Evolutionary conservation across 2,329 filamentous ascomycete genomes (phyloP).

Genomic region (Ophiostoma sp.): DNA sequence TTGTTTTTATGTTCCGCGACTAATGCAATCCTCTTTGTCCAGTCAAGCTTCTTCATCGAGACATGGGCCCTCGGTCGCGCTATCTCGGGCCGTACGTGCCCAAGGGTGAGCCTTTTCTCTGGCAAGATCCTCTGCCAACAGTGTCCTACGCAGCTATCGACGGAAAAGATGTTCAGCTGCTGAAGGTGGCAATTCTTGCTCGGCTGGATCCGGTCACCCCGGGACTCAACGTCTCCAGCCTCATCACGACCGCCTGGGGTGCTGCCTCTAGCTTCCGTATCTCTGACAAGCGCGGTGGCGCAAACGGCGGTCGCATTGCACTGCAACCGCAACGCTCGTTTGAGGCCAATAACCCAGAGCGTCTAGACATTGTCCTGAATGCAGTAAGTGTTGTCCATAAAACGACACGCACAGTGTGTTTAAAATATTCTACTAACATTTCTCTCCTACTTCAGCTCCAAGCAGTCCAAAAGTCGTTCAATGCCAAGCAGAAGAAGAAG

Average conservation of each 20-base stretch:
- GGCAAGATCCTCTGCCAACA: conserved; percentile 68
- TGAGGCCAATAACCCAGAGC: conserved; percentile 67
- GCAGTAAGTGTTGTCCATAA: conserved; percentile 30
- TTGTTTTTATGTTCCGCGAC: background rate
- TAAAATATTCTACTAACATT: background rate
- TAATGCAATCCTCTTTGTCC: background rate
- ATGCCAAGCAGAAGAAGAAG: conserved; percentile 49
- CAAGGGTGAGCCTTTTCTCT: conserved; percentile 56
- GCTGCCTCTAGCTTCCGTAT: conserved; percentile 68
- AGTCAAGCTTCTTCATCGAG: conserved; percentile 70
- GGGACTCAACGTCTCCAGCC: conserved; percentile 55
- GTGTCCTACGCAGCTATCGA: conserved; percentile 54
- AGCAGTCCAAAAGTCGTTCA: conserved; percentile 61
- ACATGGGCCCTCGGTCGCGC: conserved; percentile 65
- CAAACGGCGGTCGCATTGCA: conserved; percentile 73
- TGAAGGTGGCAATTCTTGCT: conserved; percentile 65
- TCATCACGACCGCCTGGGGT: conserved; percentile 64
- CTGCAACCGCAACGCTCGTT: conserved; percentile 67
- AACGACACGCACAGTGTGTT: background rate
- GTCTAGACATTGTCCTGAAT: conserved; percentile 57
- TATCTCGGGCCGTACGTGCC: conserved; percentile 73
- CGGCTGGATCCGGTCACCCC: conserved; percentile 30
- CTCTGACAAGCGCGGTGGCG: conserved; percentile 75
- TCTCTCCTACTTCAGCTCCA: conserved; percentile 44
- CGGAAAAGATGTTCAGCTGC: conserved; percentile 54